Conservation (phyloP, 164 flowering plant species). For the Cinnamomum micranthum region DNA sequence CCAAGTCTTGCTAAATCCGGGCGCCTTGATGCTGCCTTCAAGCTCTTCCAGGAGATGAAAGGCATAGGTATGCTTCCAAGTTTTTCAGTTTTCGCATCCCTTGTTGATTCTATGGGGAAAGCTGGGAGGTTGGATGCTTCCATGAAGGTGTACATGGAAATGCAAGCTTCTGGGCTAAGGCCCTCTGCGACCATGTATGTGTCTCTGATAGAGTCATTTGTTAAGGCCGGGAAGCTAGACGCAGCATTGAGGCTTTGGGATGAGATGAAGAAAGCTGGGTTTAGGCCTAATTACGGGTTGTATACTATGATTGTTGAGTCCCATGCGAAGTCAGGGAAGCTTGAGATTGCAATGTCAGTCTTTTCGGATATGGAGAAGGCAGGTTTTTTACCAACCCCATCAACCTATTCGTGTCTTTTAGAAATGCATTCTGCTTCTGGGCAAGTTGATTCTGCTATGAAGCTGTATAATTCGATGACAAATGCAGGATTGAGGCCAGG, state of each 20-base stretch:
- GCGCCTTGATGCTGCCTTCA: slow-evolving; percentile 87
- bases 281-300: slow-evolving; percentile 88
- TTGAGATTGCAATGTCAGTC: slow-evolving; percentile 78
- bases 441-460: slow-evolving; percentile 90
- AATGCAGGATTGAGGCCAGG: slow-evolving; percentile 90
- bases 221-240: slow-evolving; percentile 92
- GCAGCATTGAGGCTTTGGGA: slow-evolving; percentile 80
- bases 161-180: slow-evolving; percentile 70
- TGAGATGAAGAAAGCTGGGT: slow-evolving; percentile 89
- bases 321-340: slow-evolving; percentile 97
- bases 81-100: slow-evolving; percentile 52
- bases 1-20: slow-evolving; percentile 91
- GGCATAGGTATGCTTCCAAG: slow-evolving; percentile 52
- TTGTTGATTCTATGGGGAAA: slow-evolving; percentile 95
- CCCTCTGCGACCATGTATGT: no score
- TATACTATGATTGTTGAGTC: slow-evolving; percentile 85
- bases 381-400: slow-evolving; percentile 88
- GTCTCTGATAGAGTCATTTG: no score
- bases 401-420: slow-evolving; percentile 84
- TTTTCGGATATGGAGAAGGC: slow-evolving; percentile 93
- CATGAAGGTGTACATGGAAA: slow-evolving; percentile 83
- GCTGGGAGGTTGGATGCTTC: slow-evolving; percentile 92
- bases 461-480: slow-evolving; percentile 87
- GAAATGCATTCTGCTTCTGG: slow-evolving; percentile 94
- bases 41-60: slow-evolving; percentile 93